These are phyloP conservation scores for Seiridium cupressi DNA, from an alignment of 2,329 filamentous ascomycete species.

Conservation along the genomic window DNA sequence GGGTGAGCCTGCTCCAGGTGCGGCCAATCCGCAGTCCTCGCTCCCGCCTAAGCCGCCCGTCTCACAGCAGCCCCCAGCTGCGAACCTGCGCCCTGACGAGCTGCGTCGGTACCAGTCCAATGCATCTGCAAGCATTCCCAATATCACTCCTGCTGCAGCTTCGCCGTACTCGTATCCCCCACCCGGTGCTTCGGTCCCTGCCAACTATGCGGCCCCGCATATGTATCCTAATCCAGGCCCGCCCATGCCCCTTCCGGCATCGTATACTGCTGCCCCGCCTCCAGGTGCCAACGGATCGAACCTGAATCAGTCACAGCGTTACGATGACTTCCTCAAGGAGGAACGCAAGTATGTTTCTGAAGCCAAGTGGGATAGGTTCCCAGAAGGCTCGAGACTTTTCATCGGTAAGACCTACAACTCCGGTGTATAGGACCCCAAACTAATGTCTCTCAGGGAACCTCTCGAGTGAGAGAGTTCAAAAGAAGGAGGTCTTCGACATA, in stretches of 20 bases:
- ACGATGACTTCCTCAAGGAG: conserved; percentile 70
- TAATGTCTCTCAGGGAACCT: conserved; percentile 66
- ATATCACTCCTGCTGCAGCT: conserved; percentile 30
- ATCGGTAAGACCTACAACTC: conserved; percentile 58
- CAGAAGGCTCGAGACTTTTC: conserved; percentile 73
- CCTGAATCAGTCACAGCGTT: conserved; percentile 43
- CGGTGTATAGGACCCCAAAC: too few relatives aligned
- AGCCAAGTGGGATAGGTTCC: conserved; percentile 79
- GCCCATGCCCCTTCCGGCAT: conserved; percentile 4
- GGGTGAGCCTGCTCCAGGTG: conserved; percentile 25
- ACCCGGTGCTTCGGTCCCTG: conserved; percentile 29
- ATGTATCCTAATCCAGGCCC: conserved; percentile 22
- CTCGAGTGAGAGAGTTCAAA: conserved; percentile 88
- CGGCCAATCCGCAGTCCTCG: conserved; percentile 28
- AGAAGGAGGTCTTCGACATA: conserved; percentile 87
- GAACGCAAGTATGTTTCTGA: conserved; percentile 75
- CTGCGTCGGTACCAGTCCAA: conserved; percentile 26
- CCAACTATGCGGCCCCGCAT: conserved; percentile 28
- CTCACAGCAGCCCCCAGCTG: conserved; percentile 34
- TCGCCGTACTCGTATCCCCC: conserved; percentile 31
- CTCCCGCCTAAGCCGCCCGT: conserved; percentile 46
- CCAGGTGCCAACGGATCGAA: conserved; percentile 8
- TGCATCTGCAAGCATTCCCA: conserved; percentile 21
- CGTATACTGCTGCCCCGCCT: conserved; percentile 14
- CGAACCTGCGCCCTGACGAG: conserved; percentile 27